A percentile compares a stretch with the other conserved stretches of the same genome.
Conservation (phyloP, 108 stramenopile species). For the Aurantiochytrium sp. region DNA sequence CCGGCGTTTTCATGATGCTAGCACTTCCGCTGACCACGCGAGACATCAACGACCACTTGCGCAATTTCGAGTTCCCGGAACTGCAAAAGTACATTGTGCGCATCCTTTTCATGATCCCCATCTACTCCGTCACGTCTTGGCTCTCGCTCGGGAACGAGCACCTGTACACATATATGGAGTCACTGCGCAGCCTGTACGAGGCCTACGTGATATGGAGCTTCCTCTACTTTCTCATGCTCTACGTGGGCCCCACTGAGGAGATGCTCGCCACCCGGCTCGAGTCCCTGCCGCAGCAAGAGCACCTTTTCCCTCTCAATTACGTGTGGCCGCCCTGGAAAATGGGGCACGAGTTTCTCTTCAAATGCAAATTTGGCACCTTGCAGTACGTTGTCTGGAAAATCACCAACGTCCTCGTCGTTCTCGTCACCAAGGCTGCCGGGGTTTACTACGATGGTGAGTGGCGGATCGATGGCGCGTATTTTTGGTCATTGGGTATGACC, state of each 20-base stretch:
- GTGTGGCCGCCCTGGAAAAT: conserved; percentile 33
- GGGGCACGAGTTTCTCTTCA: conserved; percentile 22
- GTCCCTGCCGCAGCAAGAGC: conserved; percentile 52
- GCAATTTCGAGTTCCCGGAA: conserved; percentile 57
- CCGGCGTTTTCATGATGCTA: conserved; percentile 69
- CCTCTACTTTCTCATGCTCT: conserved; percentile 80
- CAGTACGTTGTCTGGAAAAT: conserved; percentile 90
- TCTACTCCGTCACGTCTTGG: conserved; percentile 86
- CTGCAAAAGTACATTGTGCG: conserved; percentile 72
- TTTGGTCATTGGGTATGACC: conserved; percentile 60
- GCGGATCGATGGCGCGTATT: conserved; percentile 68
- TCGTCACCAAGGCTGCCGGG: conserved; percentile 62
- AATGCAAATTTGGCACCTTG: conserved; percentile 33
- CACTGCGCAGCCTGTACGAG: conserved; percentile 77
- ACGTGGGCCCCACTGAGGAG: conserved; percentile 79
- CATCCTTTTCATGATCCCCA: conserved; percentile 80
- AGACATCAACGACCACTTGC: conserved; percentile 67
- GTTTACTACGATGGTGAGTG: conserved; percentile 78
- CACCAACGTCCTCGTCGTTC: conserved; percentile 64
- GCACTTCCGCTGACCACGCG: conserved; percentile 67
- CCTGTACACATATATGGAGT: conserved; percentile 75
- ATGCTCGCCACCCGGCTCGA: conserved; percentile 59
- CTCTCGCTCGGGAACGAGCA: conserved; percentile 73
- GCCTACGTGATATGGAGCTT: conserved; percentile 86
- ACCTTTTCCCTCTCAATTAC: conserved; percentile 49